Evolutionary conservation across 345 rosid species (phyloP).

Genomic region (Cardamine resedifolia): DNA sequence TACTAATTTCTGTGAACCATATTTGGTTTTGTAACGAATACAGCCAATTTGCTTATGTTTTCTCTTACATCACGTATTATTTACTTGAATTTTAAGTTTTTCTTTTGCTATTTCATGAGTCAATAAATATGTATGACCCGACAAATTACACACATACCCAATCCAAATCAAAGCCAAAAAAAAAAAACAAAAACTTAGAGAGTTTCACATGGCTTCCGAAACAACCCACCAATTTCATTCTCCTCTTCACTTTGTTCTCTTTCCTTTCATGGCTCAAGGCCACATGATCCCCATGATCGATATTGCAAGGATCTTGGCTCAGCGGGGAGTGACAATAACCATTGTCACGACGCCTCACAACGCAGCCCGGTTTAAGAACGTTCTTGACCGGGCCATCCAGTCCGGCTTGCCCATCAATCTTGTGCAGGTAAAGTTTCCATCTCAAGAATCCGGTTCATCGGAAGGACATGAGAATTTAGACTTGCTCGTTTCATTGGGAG

Average conservation of each 20-base stretch:
- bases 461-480: constrained; percentile 42
- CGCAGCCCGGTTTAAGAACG: constrained; percentile 34
- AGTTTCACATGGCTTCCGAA: constrained; percentile 27
- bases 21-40: neutral
- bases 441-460: constrained; percentile 19
- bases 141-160: neutral
- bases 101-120: neutral
- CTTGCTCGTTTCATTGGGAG: constrained; percentile 17
- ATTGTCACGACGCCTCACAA: constrained; percentile 51
- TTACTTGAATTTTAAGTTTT: neutral
- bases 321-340: constrained; percentile 40
- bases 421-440: constrained; percentile 30
- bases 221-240: neutral
- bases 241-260: constrained; percentile 51
- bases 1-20: constrained; percentile 12
- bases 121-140: neutral
- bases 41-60: constrained; percentile 8
- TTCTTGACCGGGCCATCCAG: constrained; percentile 31
- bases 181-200: neutral
- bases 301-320: constrained; percentile 49
- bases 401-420: constrained; percentile 37
- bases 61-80: neutral
- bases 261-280: constrained; percentile 50
- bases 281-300: constrained; percentile 51
- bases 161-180: neutral